These are phyloP conservation scores for Suillus subluteus DNA, from an alignment of 768 basidiomycete genomes.

Conservation along the genomic window DNA sequence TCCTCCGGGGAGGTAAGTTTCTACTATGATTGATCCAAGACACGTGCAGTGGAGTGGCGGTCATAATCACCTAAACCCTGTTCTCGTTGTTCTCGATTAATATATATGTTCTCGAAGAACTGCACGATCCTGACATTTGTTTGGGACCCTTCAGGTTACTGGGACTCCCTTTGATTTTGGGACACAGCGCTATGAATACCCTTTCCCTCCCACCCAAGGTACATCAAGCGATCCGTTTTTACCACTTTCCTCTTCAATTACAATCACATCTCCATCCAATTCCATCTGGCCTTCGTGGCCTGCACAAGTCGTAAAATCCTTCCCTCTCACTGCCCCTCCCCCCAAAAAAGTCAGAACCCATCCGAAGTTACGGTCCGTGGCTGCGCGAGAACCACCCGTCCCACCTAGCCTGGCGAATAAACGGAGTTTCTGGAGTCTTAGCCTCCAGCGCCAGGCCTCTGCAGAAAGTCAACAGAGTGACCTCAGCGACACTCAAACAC, in stretches of 20 bases:
- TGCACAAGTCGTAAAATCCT: conserved; percentile 32
- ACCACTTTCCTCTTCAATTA: conserved; percentile 26
- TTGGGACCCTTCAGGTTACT: conserved; percentile 29
- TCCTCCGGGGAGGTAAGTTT: conserved; percentile 37
- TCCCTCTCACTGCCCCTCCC: conserved; percentile 33
- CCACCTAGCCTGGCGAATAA: conserved; percentile 36
- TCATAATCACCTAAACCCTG: conserved; percentile 13
- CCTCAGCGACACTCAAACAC: conserved; percentile 21
- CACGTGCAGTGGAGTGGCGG: conserved; percentile 12
- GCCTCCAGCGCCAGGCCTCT: conserved; percentile 28
- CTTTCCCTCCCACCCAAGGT: conserved; percentile 34
- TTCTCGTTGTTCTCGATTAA: conserved; percentile 11
- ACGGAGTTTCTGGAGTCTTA: conserved; percentile 25
- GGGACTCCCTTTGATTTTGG: conserved; percentile 38
- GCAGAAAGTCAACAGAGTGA: conserved; percentile 36
- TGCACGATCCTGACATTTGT: conserved; percentile 12
- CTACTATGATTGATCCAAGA: conserved; percentile 3
- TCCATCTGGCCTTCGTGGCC: conserved; percentile 30
- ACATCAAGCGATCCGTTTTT: conserved; percentile 31
- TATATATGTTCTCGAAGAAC: conserved; percentile 6
- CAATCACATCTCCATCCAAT: conserved; percentile 26
- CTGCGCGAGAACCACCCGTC: conserved; percentile 34
- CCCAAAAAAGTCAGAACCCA: conserved; percentile 31
- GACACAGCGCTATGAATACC: conserved; percentile 36
- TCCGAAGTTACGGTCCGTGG: conserved; percentile 33